Conservation (phyloP, 1,139 yeast species). For the Sugiyamaella neomexicana region DNA sequence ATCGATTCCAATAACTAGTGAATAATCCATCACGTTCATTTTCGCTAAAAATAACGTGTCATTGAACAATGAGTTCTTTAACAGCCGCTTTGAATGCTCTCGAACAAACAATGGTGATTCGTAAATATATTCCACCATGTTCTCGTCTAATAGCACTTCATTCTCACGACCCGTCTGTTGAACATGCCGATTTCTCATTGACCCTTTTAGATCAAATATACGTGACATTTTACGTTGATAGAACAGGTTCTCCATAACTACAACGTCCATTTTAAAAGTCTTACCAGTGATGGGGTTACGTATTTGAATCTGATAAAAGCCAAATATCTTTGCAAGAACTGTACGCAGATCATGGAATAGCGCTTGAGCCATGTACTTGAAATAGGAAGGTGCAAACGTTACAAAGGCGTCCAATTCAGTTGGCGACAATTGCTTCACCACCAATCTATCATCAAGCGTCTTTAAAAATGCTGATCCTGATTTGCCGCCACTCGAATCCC, state of each 20-base stretch:
- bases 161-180: slow-evolving; percentile 94
- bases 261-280: slow-evolving; percentile 80
- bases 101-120: slow-evolving; percentile 94
- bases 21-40: slow-evolving; percentile 99
- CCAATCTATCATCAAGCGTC: slow-evolving; percentile 85
- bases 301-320: slow-evolving; percentile 90
- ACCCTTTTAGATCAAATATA: slow-evolving; percentile 93
- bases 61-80: slow-evolving; percentile 89
- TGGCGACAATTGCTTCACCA: slow-evolving; percentile 85
- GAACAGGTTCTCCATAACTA: slow-evolving; percentile 94
- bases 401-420: slow-evolving; percentile 91
- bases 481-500: slow-evolving; percentile 97
- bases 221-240: slow-evolving; percentile 81
- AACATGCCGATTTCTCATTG: slow-evolving; percentile 96
- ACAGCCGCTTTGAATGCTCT: slow-evolving; percentile 82
- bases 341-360: slow-evolving; percentile 93
- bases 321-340: slow-evolving; percentile 90
- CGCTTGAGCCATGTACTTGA: slow-evolving; percentile 94
- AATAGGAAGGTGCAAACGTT: slow-evolving; percentile 93
- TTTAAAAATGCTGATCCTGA: slow-evolving; percentile 93
- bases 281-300: slow-evolving; percentile 75
- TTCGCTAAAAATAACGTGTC: slow-evolving; percentile 92
- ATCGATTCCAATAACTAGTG: slow-evolving; percentile 89
- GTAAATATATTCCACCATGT: slow-evolving; percentile 96
- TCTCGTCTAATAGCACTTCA: slow-evolving; percentile 92